Evolutionary conservation across 768 basidiomycete species (phyloP), one percentile per base, ranked within the genome.

Genomic region (Termitomyces sp.): DNA sequence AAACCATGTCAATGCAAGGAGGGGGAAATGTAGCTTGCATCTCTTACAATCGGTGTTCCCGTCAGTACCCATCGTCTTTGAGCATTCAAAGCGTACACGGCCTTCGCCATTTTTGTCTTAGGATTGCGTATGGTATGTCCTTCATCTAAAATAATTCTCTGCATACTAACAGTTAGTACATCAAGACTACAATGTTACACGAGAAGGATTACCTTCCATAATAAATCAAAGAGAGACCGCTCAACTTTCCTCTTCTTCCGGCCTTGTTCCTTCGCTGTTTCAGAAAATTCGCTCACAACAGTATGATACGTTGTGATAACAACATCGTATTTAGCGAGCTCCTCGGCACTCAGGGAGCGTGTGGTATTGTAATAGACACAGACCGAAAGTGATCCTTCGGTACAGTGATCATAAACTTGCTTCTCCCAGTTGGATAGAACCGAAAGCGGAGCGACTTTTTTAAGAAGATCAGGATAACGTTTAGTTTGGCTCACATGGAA

Each of bases 371-470:
- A 90, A 71, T 94, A 95, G 23, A 87, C 75, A 64, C 81, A 86
- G 58, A 70, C 72, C 0, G 78, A 78, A 46, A 93, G 64, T 2
- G 77, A 68, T 10, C 80, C 84, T 36, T 74, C 75, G 32, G 72
- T 69, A 50, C 86, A 85, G 61, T 93, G 92, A 40, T 93, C 91
- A 35, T 79, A 69, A 8, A 93, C 84, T 69, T 93, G 92, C 64
- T 89, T 87, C 69, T 91, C 88, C 91, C 91, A 93, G 65, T 94
- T 95, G 6, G 89, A 91, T 8, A 95, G 74, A 7, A 95, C 84
- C 8, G 91, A 93, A 28, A 95, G 82, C 5, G 93, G 93, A 8
- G 81, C 84, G 50, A 95, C 92, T 93, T 43, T n/a, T 61, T 23
- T 23, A 5, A 60, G 26, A 32, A 55, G n/a, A 26, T 30, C 23